Conservation (phyloP, 176 grass and related monocot genomes). For the Raddia distichophylla region DNA sequence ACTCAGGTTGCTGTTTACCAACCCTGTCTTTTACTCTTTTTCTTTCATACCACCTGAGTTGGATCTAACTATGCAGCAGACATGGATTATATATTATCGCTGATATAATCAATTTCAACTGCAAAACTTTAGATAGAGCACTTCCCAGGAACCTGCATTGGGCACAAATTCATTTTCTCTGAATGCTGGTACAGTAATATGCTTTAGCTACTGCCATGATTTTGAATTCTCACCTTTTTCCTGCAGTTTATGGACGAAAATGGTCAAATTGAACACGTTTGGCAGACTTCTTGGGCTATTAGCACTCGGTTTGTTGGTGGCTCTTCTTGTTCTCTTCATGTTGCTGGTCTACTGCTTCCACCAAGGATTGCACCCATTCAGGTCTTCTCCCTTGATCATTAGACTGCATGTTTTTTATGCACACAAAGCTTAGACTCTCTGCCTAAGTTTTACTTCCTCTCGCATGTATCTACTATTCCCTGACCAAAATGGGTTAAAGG, state of each 20-base stretch:
- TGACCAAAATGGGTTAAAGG: not conserved
- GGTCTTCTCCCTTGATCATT: conserved; percentile 41
- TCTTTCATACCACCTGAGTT: conserved; percentile 21
- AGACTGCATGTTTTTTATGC: conserved; percentile 11
- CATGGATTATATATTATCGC: not conserved
- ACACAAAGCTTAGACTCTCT: conserved; percentile 33
- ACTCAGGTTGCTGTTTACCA: conserved; percentile 68
- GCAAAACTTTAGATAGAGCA: not conserved
- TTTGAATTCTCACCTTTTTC: conserved; percentile 9
- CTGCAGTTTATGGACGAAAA: conserved; percentile 97
- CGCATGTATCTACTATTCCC: conserved; percentile 15
- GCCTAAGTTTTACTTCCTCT: conserved; percentile 14
- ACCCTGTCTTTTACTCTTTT: not conserved
- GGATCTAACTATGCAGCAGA: conserved; percentile 3
- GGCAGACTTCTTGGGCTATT: conserved; percentile 99
- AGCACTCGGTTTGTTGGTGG: conserved; percentile 96
- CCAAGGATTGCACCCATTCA: conserved; percentile 95
- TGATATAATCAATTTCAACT: conserved; percentile 30
- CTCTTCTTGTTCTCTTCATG: conserved; percentile 97
- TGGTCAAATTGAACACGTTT: conserved; percentile 84
- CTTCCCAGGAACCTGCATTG: conserved; percentile 7
- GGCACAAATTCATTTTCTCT: conserved; percentile 1
- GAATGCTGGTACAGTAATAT: conserved; percentile 25
- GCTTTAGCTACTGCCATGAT: conserved; percentile 21
- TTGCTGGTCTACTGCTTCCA: conserved; percentile 95